Evolutionary conservation across 176 grass and related monocot species (phyloP).

Genomic region (Zea mays): Zm-B73-REFERENCE-NAM-5.0 NC_050105.1:138434001-138434500

Average conservation of each 20-base stretch:
- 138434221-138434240: constrained; percentile 50
- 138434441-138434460: constrained; percentile 36
- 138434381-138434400: background rate
- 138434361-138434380: background rate
- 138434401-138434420: background rate
- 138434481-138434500: background rate
- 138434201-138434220: constrained; percentile 37
- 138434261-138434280: constrained; percentile 43
- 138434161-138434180: background rate
- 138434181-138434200: background rate
- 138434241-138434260: constrained; percentile 60
- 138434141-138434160: constrained; percentile 10
- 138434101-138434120: background rate
- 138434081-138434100: background rate
- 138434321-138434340: background rate
- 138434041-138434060: background rate
- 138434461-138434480: background rate
- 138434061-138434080: too few relatives aligned
- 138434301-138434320: background rate
- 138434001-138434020: background rate
- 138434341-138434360: background rate
- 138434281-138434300: background rate
- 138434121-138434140: too few relatives aligned
- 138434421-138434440: background rate
- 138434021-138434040: background rate